Base-by-base conservation (phyloP, 2,329 filamentous ascomycete species). In the Alternaria burnsii region DNA sequence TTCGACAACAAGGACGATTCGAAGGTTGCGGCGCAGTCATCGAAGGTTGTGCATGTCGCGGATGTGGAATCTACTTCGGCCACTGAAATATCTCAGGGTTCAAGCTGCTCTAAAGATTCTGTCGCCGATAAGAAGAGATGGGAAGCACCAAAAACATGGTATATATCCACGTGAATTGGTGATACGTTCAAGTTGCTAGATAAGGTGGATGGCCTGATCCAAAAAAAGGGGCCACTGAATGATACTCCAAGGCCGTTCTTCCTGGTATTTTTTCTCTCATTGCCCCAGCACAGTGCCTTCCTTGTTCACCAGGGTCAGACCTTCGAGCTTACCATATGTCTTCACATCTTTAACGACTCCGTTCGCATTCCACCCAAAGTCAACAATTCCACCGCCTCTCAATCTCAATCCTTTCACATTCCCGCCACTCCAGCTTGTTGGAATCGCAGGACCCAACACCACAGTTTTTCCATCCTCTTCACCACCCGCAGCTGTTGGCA, bases 371-470 rank as follows among this genome's bases (percentile, higher is more conserved):
- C 82, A 84, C 4, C 50, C 65, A 67, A 85, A 85, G 55, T 81
- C 78, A 0, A 85, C 76, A 1, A 65, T 66, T 0, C 78, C 76
- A 1, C 82, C 83, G 0, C 83, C 82, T 20, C 83, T 78, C 11
- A 85, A 54, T 41, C 78, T 73, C 59, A 85, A 65, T 0, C 83
- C 82, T 34, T 66, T 74, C 1, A 85, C 81, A n/a, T 67, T 79
- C 0, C 83, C 83, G 3, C 73, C 72, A 4, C 69, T 80, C 83
- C 83, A 85, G 0, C 66, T 66, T 43, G 63, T 58, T 1, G 83
- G 83, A 34, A 85, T 83, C 1, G 84, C 83, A 1, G 82, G 82
- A 0, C 83, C 84, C 4, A 85, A 43, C 0, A 83, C 76, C 7
- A 85, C 80, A 0, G 69, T 79, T 51, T 78, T 73, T 11, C 46